Evolutionary conservation across 495 filamentous ascomycete species (phyloP), one percentile per base, ranked within the genome.

Genomic region (Neurospora tetraspora): DNA sequence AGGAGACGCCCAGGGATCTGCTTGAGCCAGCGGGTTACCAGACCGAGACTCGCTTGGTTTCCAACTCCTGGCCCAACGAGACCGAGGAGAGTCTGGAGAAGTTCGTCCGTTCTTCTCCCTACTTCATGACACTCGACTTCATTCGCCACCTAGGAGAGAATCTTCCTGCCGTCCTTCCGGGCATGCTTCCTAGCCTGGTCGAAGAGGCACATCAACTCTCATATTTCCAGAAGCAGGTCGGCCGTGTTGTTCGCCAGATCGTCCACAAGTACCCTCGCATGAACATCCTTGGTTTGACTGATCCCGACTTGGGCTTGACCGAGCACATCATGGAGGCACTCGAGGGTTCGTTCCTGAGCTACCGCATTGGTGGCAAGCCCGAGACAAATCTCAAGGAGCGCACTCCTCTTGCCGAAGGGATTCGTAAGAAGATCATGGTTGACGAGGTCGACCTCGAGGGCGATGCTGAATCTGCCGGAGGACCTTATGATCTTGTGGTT

Each of bases 221-320:
- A 4, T 69, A 36, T 5, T 82, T 81, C 65, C 79, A 82, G 43
- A 72, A 71, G 6, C 80, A 84, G 37, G 38, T 85, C 5, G 77
- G 80, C 14, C 78, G 81, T 2, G 76, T 84, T 10, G 77, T 78
- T 23, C 73, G 73, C 45, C 84, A 86, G 73, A 82, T 85, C 18
- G 74, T 75, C 1, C 83, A 86, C 78, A 79, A 80, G 42, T 82
- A 83, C 38, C 78, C 84, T 8, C 74, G 71, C 9, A 83, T 84
- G 82, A 78, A 81, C n/a, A 80, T 86, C 38, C 77, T 86, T 11
- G 78, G 76, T 0, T 59, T 85, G 10, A 77, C 78, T 6, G 80
- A 78, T 36, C 70, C 75, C 2, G 77, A 79, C 8, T 11, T 76
- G 23, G 76, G 76, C 8, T 65, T 84, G 40, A 75, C 78, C 6